These are phyloP conservation scores for Cyberlindnera galapagoensis DNA, from an alignment of 805 yeast species.

Conservation along the genomic window DNA sequence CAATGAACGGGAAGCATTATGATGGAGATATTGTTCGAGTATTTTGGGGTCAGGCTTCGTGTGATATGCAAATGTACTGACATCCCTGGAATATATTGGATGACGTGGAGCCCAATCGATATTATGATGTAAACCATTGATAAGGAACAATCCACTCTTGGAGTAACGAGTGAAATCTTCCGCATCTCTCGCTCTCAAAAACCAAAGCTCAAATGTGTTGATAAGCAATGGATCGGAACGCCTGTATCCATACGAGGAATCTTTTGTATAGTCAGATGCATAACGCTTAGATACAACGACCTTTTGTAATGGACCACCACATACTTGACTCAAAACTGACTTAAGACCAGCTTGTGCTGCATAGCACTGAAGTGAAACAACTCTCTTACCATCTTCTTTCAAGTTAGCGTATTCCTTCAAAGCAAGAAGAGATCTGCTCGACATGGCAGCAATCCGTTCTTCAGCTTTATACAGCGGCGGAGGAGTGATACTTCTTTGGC, in stretches of 20 bases:
- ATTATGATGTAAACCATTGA: slow-evolving; percentile 48
- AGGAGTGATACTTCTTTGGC: no score
- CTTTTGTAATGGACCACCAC: slow-evolving; percentile 67
- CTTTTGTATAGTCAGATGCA: neutral
- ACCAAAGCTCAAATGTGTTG: slow-evolving; percentile 39
- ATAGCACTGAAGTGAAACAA: slow-evolving; percentile 33
- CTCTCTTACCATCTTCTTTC: slow-evolving; percentile 26
- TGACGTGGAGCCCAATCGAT: slow-evolving; percentile 38
- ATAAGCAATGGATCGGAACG: neutral
- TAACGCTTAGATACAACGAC: slow-evolving; percentile 27
- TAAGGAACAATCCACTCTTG: slow-evolving; percentile 44
- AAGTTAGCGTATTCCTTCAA: no score
- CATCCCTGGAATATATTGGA: neutral
- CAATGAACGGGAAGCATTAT: slow-evolving; percentile 1
- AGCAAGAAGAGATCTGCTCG: no score
- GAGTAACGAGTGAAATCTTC: slow-evolving; percentile 44
- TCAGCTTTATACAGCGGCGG: no score
- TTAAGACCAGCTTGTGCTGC: slow-evolving; percentile 39
- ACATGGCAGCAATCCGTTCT: no score
- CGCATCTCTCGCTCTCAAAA: slow-evolving; percentile 49
- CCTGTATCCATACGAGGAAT: no score
- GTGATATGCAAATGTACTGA: slow-evolving; percentile 1
- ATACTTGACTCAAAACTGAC: slow-evolving; percentile 45
- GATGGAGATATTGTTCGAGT: slow-evolving; percentile 21
- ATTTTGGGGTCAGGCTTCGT: slow-evolving; percentile 1